These are phyloP conservation scores for Pseudoturritis turrita DNA, from an alignment of 345 rosid genomes.

Conservation along the genomic window DNA sequence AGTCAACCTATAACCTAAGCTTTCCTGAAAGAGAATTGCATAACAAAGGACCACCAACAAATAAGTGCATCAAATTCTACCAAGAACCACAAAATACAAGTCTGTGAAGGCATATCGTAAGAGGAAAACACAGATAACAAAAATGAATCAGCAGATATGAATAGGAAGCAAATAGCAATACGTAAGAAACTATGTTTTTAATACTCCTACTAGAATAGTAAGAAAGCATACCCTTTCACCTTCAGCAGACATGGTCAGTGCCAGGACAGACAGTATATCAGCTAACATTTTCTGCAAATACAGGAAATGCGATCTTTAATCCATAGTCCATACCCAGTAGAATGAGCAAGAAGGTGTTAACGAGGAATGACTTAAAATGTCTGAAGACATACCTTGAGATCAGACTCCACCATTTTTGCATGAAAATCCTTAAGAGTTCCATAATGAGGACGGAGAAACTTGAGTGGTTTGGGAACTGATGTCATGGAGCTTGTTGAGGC, in stretches of 20 bases:
- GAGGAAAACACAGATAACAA: not conserved
- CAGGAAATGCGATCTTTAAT: constrained; percentile 8
- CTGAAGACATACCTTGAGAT: constrained; percentile 54
- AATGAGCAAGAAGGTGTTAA: not conserved
- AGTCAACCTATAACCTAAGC: constrained; percentile 75
- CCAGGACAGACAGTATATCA: constrained; percentile 88
- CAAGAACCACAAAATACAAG: constrained; percentile 1
- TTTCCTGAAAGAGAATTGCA: constrained; percentile 55
- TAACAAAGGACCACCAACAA: constrained; percentile 1
- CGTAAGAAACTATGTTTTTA: not conserved
- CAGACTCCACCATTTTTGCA: constrained; percentile 59
- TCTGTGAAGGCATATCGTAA: not conserved
- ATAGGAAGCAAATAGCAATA: not conserved
- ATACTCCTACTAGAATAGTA: not conserved
- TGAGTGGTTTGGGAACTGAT: constrained; percentile 94
- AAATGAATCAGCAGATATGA: not conserved
- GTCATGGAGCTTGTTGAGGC: constrained; percentile 97
- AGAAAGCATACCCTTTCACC: constrained; percentile 75
- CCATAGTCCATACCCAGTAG: constrained; percentile 7
- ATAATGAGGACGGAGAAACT: constrained; percentile 96
- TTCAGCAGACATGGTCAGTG: constrained; percentile 94
- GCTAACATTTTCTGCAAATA: constrained; percentile 73
- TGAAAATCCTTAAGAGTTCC: constrained; percentile 73
- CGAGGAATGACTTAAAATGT: not conserved
- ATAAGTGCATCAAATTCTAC: not conserved